phyloP scores from a whole-genome alignment of 768 basidiomycete species.

The Termitomyces sp. region DNA sequence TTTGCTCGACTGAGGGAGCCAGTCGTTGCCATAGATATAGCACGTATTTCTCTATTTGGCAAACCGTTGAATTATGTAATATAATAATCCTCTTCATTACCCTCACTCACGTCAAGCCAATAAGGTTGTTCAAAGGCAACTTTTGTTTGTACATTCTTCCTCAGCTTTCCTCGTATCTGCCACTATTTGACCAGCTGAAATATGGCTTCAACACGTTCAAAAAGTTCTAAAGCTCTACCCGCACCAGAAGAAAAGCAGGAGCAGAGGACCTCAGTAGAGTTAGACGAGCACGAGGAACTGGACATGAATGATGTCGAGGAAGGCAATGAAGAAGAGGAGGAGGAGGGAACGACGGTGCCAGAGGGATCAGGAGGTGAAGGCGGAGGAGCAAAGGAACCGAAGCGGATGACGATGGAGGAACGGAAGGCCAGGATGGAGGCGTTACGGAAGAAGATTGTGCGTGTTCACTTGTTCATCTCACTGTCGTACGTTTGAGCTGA shows the following conservation, averaged over 20 bases:
- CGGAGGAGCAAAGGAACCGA: slow-evolving; percentile 17
- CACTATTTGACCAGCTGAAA: background rate
- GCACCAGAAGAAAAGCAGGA: background rate
- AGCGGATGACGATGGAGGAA: slow-evolving; percentile 55
- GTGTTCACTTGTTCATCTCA: slow-evolving; percentile 19
- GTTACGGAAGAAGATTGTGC: slow-evolving; percentile 75
- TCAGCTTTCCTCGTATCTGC: background rate
- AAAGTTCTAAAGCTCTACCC: background rate
- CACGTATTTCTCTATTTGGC: no score
- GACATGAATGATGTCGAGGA: background rate
- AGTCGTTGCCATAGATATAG: no score
- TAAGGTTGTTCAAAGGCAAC: background rate
- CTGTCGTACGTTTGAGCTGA: background rate
- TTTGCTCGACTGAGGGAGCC: no score
- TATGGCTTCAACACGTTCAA: background rate
- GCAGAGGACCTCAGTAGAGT: background rate
- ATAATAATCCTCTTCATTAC: background rate
- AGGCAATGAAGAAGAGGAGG: background rate
- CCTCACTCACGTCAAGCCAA: background rate
- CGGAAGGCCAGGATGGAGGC: slow-evolving; percentile 72
- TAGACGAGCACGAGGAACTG: background rate
- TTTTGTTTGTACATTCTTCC: background rate
- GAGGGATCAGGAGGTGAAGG: slow-evolving; percentile 11
- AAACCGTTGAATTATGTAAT: no score
- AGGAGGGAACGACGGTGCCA: background rate